Base-by-base conservation (phyloP, 1,284 basidiomycete genomes). In the Boletus calvinii region DNA sequence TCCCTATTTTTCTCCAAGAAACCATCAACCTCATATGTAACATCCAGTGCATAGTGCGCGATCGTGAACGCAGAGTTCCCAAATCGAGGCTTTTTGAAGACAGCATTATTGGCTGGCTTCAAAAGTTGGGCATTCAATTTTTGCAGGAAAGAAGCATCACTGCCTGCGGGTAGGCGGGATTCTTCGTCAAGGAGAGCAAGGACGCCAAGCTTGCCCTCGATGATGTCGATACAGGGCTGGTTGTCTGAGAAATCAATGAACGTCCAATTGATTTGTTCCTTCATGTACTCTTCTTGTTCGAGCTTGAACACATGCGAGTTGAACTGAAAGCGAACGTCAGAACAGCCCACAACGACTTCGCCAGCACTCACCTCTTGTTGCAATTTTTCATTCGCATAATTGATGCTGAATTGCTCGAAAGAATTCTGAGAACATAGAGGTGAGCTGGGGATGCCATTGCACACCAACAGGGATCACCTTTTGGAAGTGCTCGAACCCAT, bases 211-310 rank as follows among this genome's bases (percentile, higher is more conserved):
- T 90, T 98, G 61, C 95, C 92, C 74, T 99, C 97, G 62, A 99
- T 98, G 62, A 98, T 87, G 69, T 99, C 93, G 70, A 99, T 99
- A 69, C 94, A 98, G 32, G 94, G 94, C 68, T 99, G 97, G 67
- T 99, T 99, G 74, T 99, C 97, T 11, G 91, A 93, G 72, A 98
- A 99, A 66, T 98, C 94, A 72, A 99, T 99, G 74, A 99, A 99
- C 1, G 92, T 98, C 97, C 97, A 99, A 67, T 96, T 94, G 70
- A 99, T 99, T 73, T 98, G 82, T 69, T 99, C 97, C 54, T 94
- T 92, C 52, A 99, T 83, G 67, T 99, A 99, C 74, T 99, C 97
- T 70, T 99, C 97, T 77, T 99, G 97, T 69, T 99, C 97, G 30
- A 98, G 84, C 79, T 95, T 95, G 85, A 99, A 99, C 49, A 99